Evolutionary conservation across 2,329 filamentous ascomycete genomes (phyloP).

Genomic region (Boeremia exigua): DNA sequence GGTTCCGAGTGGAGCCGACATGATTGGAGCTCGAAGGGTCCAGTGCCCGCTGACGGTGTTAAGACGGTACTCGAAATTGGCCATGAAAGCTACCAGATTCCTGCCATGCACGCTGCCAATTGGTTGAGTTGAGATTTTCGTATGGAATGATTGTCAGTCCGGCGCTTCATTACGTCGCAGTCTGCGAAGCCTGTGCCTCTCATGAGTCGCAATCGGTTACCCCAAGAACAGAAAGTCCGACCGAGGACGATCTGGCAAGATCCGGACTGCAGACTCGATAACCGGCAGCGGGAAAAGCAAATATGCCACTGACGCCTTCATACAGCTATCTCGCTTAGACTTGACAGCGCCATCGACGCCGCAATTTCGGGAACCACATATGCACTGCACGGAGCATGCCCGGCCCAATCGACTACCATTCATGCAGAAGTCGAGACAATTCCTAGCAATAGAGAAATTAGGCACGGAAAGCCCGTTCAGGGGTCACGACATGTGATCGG

Average conservation of each 20-base stretch:
- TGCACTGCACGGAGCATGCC: slow-evolving; percentile 2
- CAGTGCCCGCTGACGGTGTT: not conserved
- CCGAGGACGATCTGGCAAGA: slow-evolving; percentile 12
- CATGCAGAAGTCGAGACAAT: not conserved
- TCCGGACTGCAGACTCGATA: slow-evolving; percentile 7
- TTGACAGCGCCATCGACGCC: slow-evolving; percentile 13
- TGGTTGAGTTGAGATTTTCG: not conserved
- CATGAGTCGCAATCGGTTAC: not conserved
- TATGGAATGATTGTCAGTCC: not conserved
- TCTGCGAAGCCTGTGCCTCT: not conserved
- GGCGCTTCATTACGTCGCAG: slow-evolving; percentile 8
- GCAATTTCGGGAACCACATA: slow-evolving; percentile 2
- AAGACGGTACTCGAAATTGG: not conserved
- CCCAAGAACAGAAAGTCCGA: not conserved
- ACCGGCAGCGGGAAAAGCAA: slow-evolving; percentile 12
- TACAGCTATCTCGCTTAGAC: slow-evolving; percentile 14
- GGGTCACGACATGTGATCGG: slow-evolving; percentile 1
- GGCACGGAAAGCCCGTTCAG: slow-evolving; percentile 9
- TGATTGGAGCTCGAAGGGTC: slow-evolving; percentile 11
- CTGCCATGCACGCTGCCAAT: not conserved
- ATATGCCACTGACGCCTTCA: slow-evolving; percentile 15
- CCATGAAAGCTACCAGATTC: slow-evolving; percentile 10
- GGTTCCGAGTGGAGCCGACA: not conserved
- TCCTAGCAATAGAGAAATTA: slow-evolving; percentile 6
- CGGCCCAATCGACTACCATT: slow-evolving; percentile 4